Evolutionary conservation across 2,329 filamentous ascomycete genomes (phyloP), one percentile per base, ranked within the genome.

Genomic region (Monosporascus sp.): DNA sequence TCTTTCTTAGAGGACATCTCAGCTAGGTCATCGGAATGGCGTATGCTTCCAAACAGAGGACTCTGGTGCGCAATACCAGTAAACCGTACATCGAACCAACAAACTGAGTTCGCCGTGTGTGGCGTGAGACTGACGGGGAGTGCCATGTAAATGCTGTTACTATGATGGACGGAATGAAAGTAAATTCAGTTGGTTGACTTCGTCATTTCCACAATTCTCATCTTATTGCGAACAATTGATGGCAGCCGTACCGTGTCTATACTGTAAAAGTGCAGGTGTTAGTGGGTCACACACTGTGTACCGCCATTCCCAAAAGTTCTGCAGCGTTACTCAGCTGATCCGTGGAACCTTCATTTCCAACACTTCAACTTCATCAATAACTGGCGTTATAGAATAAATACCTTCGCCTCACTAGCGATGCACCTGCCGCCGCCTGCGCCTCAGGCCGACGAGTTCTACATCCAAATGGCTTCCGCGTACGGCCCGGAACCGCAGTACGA

Each of bases 1-100:
- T 75, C 7, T 88, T 89, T 60, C 70, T 87, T 46, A 86, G 84
- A 0, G 67, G 68, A 3, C 75, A 74, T 48, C 89, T 81, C 71
- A 79, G 74, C 37, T 86, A 89, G 65, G 79, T 90, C 58, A 80
- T 89, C 53, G 81, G 80, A 0, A 77, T 84, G 62, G 86, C 84
- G 6, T 88, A 85, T 72, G 84, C 82, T 4, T 88, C 83, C 67
- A 86, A 90, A 71, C 82, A 86, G 70, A 71, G 74, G 57, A 85
- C 69, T 18, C 22, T 24, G 18, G 39, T 24, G 5, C 42, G 49
- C 42, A 41, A 47, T 34, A 47, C 41, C 8, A 51, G 41, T 34
- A 34, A 51, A 18, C 49, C 42, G 6, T 51, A 51, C 18, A 24
- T 47, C 18, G 20, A 47, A 17, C 49, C 49, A n/a, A 38, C 9